Evolutionary conservation across 192 early-diverging fungal species (phyloP).

Genomic region (Gryganskiella cystojenkinii): DNA sequence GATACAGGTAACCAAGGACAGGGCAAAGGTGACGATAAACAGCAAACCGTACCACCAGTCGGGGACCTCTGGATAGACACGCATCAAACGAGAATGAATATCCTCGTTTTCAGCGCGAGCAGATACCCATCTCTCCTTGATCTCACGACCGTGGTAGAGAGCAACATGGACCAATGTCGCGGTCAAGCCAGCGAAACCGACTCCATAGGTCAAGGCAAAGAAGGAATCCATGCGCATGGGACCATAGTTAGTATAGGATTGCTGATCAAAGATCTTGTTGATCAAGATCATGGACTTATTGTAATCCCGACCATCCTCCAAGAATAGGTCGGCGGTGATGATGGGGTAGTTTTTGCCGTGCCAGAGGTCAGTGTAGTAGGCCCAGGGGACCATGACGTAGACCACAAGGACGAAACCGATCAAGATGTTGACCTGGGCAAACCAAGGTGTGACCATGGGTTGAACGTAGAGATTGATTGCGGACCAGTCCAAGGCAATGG

Average conservation of each 20-base stretch:
- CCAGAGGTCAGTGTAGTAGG: slow-evolving; percentile 57
- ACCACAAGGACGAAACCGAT: slow-evolving; percentile 51
- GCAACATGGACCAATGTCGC: slow-evolving; percentile 65
- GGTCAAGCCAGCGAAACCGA: slow-evolving; percentile 67
- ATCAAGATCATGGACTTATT: slow-evolving; percentile 44
- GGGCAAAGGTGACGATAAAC: slow-evolving; percentile 38
- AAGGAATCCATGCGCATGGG: slow-evolving; percentile 50
- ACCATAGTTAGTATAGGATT: slow-evolving; percentile 49
- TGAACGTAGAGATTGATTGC: slow-evolving; percentile 26
- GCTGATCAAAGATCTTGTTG: slow-evolving; percentile 28
- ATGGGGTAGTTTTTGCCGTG: slow-evolving; percentile 52
- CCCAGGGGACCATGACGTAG: slow-evolving; percentile 48
- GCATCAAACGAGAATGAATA: slow-evolving; percentile 73
- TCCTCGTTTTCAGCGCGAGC: slow-evolving; percentile 18
- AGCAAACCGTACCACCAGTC: slow-evolving; percentile 59
- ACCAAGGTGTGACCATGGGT: slow-evolving; percentile 56
- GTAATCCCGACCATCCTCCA: slow-evolving; percentile 1
- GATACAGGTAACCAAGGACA: slow-evolving; percentile 39
- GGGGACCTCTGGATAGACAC: slow-evolving; percentile 63
- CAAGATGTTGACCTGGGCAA: slow-evolving; percentile 52
- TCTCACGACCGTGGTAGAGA: slow-evolving; percentile 68
- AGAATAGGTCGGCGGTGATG: slow-evolving; percentile 10
- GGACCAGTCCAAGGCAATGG: slow-evolving; percentile 55
- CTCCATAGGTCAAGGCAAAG: slow-evolving; percentile 60
- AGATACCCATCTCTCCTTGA: slow-evolving; percentile 50